Evolutionary conservation across 352 stramenopile species (phyloP), one percentile per base, ranked within the genome.

Genomic region (Hyaloperonospora brassicae): DNA sequence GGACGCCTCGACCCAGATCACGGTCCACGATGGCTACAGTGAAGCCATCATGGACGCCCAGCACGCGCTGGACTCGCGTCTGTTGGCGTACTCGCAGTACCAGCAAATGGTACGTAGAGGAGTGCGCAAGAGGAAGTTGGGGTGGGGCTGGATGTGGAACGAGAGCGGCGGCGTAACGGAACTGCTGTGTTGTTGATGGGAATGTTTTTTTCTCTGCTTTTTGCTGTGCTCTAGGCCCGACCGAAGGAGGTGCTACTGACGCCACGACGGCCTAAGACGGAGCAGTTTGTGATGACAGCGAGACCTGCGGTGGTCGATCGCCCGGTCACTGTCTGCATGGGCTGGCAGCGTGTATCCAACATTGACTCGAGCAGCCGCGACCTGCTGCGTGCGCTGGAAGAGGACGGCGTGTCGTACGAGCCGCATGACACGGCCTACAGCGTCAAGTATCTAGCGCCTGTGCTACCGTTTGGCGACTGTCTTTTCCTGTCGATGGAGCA

Each of bases 401-500:
- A 92, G 66, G 79, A 91, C 34, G 84, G 84, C n/a, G 84, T 89
- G 13, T 79, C 78, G 50, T 94, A 94, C 51, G 72, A 78, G 61
- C 79, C 84, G 17, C 84, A 94, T 70, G 82, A 94, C 61, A 87
- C 76, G 17, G 76, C 84, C 14, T 94, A 94, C 72, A 89, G 79
- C 43, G 84, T 94, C 64, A 92, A 94, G 66, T 94, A 94, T 52
- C 59, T 94, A 25, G 81, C 81, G 4, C 84, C 81, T 0, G 84
- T 94, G 14, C 61, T 81, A 14, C 84, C 84, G 5, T 90, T 89
- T 40, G 84, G 84, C 10, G 84, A 94, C 66, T 94, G 84, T 51
- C 78, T 94, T 36, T 94, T 92, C 47, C 57, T 94, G 14, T 91
- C 80, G 10, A 91, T 94, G 72, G 84, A 94, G 61, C 84, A 94